Percentiles rank a stretch among this genome's conserved stretches.
Conservation (phyloP, 345 rosid genomes). For the Gossypium turneri region DNA sequence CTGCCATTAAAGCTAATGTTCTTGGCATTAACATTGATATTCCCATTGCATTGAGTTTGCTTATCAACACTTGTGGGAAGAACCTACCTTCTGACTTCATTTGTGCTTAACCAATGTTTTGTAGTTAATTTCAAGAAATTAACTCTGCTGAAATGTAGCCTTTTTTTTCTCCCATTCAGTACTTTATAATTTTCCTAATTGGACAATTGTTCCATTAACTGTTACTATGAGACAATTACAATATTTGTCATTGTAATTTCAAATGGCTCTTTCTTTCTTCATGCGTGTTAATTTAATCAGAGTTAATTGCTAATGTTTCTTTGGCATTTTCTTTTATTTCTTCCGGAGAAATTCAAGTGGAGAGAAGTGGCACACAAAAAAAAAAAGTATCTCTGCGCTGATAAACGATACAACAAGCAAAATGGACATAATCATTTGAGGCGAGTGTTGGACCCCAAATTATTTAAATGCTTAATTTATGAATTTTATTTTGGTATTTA, state of each 20-base stretch:
- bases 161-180: too few species aligned
- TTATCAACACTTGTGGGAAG: conserved; percentile 66
- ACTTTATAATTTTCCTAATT: background rate
- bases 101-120: conserved; percentile 35
- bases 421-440: too few species aligned
- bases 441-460: too few species aligned
- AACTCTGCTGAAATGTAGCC: background rate
- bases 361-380: background rate
- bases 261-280: background rate
- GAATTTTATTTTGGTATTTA: too few species aligned
- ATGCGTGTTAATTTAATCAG: background rate
- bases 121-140: background rate
- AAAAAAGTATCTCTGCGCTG: too few species aligned
- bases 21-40: conserved; percentile 58
- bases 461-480: too few species aligned
- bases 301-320: background rate
- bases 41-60: conserved; percentile 63
- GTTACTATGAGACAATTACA: background rate
- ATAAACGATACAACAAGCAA: too few species aligned
- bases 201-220: background rate
- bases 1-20: conserved; percentile 68
- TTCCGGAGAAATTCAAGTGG: background rate
- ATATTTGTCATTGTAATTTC: conserved; percentile 4
- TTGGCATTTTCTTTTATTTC: background rate
- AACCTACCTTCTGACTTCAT: conserved; percentile 64